Conservation (phyloP, 2,329 filamentous ascomycete species). For the Apiospora koreana region DNA sequence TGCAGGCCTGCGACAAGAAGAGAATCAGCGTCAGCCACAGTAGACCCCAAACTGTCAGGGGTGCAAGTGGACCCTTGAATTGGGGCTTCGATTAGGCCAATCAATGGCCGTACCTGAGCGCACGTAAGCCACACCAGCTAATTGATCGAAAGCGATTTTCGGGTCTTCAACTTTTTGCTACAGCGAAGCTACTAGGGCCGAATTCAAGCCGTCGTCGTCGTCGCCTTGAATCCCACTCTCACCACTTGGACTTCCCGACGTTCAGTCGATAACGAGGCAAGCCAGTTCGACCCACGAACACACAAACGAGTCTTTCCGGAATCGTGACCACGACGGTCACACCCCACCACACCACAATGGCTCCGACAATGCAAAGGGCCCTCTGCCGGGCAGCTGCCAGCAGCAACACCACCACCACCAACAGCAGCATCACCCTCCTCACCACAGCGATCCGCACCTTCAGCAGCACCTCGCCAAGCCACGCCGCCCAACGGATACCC, state of each 20-base stretch:
- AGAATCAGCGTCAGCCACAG: not conserved
- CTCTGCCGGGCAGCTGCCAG: slow-evolving; percentile 19
- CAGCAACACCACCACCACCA: slow-evolving; percentile 13
- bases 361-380: not conserved
- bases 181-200: not conserved
- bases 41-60: not conserved
- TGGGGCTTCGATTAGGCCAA: not conserved
- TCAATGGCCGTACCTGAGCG: not conserved
- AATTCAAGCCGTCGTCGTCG: not conserved
- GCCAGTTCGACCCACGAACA: not conserved
- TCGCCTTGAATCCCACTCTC: not conserved
- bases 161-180: slow-evolving; percentile 3
- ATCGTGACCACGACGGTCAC: not conserved
- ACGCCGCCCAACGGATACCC: slow-evolving; percentile 52
- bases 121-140: slow-evolving; percentile 11
- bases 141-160: not conserved
- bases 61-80: not conserved
- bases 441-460: slow-evolving; percentile 38
- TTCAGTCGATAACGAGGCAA: not conserved
- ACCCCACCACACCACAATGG: not conserved
- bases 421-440: slow-evolving; percentile 29
- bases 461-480: slow-evolving; percentile 43
- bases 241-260: not conserved
- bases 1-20: not conserved
- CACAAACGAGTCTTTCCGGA: not conserved